Conservation (phyloP, 2,329 filamentous ascomycete genomes). For the Calycina herbarum region DNA sequence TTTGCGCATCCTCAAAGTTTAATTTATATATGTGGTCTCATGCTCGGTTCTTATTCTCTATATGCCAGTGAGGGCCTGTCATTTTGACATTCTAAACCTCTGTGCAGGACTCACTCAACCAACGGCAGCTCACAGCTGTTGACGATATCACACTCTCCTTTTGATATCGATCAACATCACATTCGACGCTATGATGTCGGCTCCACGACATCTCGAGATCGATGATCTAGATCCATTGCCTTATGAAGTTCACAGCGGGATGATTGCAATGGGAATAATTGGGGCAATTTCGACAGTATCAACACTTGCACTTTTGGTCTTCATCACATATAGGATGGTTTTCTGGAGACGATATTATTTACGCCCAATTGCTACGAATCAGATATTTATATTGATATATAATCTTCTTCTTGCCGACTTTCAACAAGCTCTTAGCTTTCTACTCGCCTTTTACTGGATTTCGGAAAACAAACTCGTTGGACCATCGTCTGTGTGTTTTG, state of each 20-base stretch:
- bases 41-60: not conserved
- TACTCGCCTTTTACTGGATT: slow-evolving; percentile 51
- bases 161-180: not conserved
- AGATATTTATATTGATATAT: slow-evolving; percentile 55
- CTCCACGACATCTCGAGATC: not conserved
- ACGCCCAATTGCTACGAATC: slow-evolving; percentile 42
- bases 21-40: not conserved
- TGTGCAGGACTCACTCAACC: not conserved
- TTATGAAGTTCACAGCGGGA: slow-evolving; percentile 80
- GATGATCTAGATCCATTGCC: slow-evolving; percentile 77
- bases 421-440: slow-evolving; percentile 38
- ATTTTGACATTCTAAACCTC: not conserved
- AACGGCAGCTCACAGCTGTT: not conserved
- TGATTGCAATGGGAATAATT: slow-evolving; percentile 63
- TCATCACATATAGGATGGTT: slow-evolving; percentile 50
- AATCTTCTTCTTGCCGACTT: slow-evolving; percentile 46
- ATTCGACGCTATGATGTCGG: not conserved
- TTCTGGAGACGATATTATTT: slow-evolving; percentile 39
- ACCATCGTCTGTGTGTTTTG: slow-evolving; percentile 48
- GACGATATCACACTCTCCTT: not conserved
- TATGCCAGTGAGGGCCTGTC: not conserved
- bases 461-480: slow-evolving; percentile 46
- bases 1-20: not conserved
- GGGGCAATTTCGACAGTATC: slow-evolving; percentile 48
- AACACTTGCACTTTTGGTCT: slow-evolving; percentile 43